Evolutionary conservation across 164 flowering plant species (phyloP), one percentile per base, ranked within the genome.

Genomic region (Vitis cinerea): DNA sequence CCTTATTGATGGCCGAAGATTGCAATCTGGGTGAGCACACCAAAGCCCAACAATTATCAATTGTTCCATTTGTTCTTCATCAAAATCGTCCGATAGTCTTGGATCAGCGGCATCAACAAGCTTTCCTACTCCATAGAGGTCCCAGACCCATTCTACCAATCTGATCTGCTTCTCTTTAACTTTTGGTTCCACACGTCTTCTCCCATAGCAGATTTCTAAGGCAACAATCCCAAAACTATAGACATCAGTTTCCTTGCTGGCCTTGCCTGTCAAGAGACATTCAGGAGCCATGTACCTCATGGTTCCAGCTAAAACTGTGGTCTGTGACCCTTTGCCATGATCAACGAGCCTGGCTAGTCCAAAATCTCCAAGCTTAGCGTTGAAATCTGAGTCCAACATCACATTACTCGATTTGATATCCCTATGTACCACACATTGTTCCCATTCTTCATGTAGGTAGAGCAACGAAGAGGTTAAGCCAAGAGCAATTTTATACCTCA

Each of bases 21-120:
- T 13, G 8, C 4, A 17, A 66, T 72, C 70, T 4, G 75, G 75
- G 64, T 66, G 74, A 16, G 64, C 62, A 59, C 74, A 71, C 74
- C 74, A 71, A 9, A 71, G 50, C 19, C 74, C 69, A 23, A 71
- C 64, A 30, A 49, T 55, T 47, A 70, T 37, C 73, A 70, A 70
- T 12, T 61, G 19, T 49, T 53, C 61, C 29, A 70, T 55, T 56
- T 70, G 3, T 12, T 10, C 16, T 19, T 62, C 75, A 48, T 50
- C 49, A 27, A 14, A 66, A 54, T 66, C 66, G 29, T 11, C 17
- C 7, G 53, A 44, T 27, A 61, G 56, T 54, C 27, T 54, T 27
- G 19, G 8, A 66, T 66, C 69, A 5, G 17, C 50, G 1, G 60
- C 69, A 2, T n/a, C 13, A 30, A 51, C 47, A 29, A 65, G 30